Conservation (phyloP, 441 rosid species). For the Pelargonium citronellum region DNA sequence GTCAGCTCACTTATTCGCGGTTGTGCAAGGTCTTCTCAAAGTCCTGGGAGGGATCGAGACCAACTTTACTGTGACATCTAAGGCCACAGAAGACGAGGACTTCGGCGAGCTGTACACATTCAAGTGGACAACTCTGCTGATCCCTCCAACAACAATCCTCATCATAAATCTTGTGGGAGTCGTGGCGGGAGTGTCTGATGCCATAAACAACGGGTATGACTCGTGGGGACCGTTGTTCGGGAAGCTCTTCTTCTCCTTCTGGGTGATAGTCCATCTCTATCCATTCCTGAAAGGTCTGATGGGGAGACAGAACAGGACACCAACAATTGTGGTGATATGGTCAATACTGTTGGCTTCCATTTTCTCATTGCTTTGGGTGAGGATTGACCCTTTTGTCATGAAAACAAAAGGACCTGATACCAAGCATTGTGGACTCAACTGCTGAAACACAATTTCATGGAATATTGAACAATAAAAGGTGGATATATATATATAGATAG, state of each 20-base stretch:
- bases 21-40: conserved; percentile 90
- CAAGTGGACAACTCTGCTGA: conserved; percentile 97
- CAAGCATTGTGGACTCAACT: conserved; percentile 81
- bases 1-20: conserved; percentile 89
- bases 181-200: conserved; percentile 90
- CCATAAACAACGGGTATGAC: conserved; percentile 90
- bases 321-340: conserved; percentile 92
- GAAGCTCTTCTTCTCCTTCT: conserved; percentile 87
- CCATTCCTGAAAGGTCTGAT: conserved; percentile 97
- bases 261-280: conserved; percentile 96
- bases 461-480: too few species aligned
- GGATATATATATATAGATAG: too few species aligned
- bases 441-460: conserved; percentile 24
- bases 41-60: conserved; percentile 94
- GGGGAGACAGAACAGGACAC: conserved; percentile 97
- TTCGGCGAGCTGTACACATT: conserved; percentile 82
- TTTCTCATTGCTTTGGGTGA: conserved; percentile 87
- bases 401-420: conserved; percentile 77
- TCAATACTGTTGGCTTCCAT: conserved; percentile 83
- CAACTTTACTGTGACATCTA: conserved; percentile 89
- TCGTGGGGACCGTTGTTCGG: conserved; percentile 97
- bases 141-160: conserved; percentile 93
- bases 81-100: conserved; percentile 89
- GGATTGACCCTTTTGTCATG: conserved; percentile 85
- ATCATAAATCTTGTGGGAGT: conserved; percentile 92